These are phyloP conservation scores for Colletotrichum gloeosporioides DNA, from an alignment of 2,329 filamentous ascomycete genomes.

Conservation along the genomic window DNA sequence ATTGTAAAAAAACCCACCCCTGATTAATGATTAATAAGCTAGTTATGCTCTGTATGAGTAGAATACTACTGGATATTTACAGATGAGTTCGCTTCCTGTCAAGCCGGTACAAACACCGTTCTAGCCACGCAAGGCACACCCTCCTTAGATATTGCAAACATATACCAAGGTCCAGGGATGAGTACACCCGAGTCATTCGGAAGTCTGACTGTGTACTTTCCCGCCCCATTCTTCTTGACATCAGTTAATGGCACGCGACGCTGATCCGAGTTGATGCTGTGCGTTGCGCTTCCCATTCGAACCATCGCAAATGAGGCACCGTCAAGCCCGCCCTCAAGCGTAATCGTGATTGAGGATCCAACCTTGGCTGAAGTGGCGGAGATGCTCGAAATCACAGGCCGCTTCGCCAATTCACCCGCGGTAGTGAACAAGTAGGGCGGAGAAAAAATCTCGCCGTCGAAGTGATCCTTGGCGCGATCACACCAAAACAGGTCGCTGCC, in stretches of 20 bases:
- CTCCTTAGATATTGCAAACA: rapidly evolving
- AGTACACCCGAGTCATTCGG: neutral
- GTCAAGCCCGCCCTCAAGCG: rapidly evolving
- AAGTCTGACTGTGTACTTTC: neutral
- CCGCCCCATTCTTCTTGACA: rapidly evolving
- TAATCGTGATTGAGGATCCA: neutral
- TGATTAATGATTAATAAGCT: too few relatives aligned
- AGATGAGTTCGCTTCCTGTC: too few relatives aligned
- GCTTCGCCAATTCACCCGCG: neutral
- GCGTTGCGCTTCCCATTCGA: neutral
- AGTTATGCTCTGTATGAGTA: too few relatives aligned
- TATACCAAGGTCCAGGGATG: neutral
- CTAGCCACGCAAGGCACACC: neutral
- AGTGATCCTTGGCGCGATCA: neutral
- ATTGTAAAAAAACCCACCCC: too few relatives aligned
- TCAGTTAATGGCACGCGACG: neutral
- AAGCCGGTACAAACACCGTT: neutral
- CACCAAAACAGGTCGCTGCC: neutral
- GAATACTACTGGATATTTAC: too few relatives aligned
- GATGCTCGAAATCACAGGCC: neutral
- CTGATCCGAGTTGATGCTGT: neutral
- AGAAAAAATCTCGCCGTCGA: neutral
- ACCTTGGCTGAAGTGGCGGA: neutral
- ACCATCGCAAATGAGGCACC: neutral
- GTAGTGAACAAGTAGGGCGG: neutral